A percentile compares a stretch with the other conserved stretches of the same genome.
Evolutionary conservation across 768 basidiomycete species (phyloP).

Genomic region (Termitomyces sp.): DNA sequence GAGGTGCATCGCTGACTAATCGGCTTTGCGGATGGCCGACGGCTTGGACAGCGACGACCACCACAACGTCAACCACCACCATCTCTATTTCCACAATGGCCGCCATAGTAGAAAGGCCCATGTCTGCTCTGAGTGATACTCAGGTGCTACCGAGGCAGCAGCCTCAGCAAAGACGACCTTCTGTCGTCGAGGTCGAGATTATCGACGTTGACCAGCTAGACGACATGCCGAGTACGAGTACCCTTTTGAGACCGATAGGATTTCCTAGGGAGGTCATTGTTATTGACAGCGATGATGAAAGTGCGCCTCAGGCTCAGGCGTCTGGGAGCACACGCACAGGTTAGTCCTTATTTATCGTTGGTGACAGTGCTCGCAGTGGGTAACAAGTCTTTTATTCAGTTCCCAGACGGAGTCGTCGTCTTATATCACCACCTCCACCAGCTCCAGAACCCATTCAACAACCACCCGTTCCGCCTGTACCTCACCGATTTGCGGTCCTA

Average conservation of each 20-base stretch:
- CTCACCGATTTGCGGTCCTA: constrained; percentile 32
- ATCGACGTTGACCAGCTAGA: constrained; percentile 44
- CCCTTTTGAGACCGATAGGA: constrained; percentile 10
- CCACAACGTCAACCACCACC: constrained; percentile 23
- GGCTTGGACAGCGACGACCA: constrained; percentile 5
- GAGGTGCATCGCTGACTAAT: constrained; percentile 12
- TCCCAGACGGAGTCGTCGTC: constrained; percentile 16
- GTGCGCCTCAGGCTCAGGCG: constrained; percentile 16
- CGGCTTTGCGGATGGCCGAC: neutral
- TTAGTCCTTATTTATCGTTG: constrained; percentile 5
- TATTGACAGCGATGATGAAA: constrained; percentile 39
- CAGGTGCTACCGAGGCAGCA: constrained; percentile 12
- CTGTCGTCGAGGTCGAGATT: constrained; percentile 42
- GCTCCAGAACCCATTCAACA: constrained; percentile 28
- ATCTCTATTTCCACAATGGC: constrained; percentile 27
- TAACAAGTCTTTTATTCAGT: constrained; percentile 5
- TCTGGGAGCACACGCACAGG: constrained; percentile 17
- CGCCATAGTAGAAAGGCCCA: constrained; percentile 28
- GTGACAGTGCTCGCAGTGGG: neutral
- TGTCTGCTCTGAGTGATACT: constrained; percentile 24
- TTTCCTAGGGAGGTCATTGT: constrained; percentile 32
- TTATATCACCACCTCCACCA: constrained; percentile 48
- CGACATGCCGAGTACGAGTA: constrained; percentile 21
- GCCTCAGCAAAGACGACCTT: constrained; percentile 20
- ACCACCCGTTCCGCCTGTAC: constrained; percentile 60